Percentiles rank a stretch among this genome's conserved stretches.
Conservation (phyloP, 306 rosid genomes). For the Pyrus communis region DNA sequence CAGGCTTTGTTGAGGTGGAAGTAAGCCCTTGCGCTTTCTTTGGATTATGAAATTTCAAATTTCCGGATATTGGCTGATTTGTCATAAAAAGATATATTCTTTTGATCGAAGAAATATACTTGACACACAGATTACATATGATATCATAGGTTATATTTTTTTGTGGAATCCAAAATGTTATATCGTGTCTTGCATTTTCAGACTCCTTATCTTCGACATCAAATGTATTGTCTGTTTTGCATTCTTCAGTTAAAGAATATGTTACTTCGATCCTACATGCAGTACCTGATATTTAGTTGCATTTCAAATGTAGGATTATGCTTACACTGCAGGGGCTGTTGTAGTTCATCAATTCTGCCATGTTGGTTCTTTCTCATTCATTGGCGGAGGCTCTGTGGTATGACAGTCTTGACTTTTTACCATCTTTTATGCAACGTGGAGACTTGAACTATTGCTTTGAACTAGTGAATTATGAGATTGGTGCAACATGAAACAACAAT, state of each 20-base stretch:
- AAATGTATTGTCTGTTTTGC: neutral
- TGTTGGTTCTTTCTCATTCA: slow-evolving; percentile 75
- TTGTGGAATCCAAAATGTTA: neutral
- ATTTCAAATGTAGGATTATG: slow-evolving; percentile 58
- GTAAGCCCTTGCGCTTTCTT: slow-evolving; percentile 34
- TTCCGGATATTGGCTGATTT: neutral
- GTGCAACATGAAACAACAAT: neutral
- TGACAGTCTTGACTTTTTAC: slow-evolving; percentile 10
- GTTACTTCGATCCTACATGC: neutral
- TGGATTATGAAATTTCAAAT: neutral
- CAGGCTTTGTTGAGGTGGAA: slow-evolving; percentile 86
- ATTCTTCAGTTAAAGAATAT: neutral
- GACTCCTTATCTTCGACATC: neutral
- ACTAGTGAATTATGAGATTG: neutral
- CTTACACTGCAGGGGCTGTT: slow-evolving; percentile 81
- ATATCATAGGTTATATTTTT: neutral
- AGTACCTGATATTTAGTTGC: slow-evolving; percentile 7
- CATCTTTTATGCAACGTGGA: neutral
- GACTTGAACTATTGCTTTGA: neutral
- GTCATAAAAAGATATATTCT: neutral
- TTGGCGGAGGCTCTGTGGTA: slow-evolving; percentile 97
- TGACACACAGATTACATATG: neutral
- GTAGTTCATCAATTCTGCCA: slow-evolving; percentile 90
- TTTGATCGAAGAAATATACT: neutral
- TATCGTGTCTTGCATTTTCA: neutral